Evolutionary conservation across 169 alveolate species (phyloP).

Genomic region (Blepharisma undulans): DNA sequence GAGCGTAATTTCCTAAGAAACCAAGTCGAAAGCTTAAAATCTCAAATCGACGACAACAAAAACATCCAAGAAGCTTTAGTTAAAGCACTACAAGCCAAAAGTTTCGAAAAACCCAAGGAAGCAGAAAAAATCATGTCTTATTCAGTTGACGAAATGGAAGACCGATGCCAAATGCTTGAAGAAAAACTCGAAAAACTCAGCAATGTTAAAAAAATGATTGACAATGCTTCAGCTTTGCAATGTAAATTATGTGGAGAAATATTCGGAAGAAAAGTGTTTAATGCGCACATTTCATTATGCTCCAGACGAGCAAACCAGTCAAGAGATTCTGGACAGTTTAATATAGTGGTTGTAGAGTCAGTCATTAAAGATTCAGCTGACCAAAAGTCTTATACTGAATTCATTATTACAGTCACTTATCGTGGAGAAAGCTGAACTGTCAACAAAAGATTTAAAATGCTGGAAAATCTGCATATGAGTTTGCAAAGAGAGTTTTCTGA

Average conservation of each 20-base stretch:
- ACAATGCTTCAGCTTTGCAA: conserved; percentile 60
- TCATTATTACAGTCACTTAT: conserved; percentile 57
- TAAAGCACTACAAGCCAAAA: conserved; percentile 64
- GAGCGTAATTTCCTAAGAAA: conserved; percentile 70
- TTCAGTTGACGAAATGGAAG: conserved; percentile 73
- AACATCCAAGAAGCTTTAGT: conserved; percentile 75
- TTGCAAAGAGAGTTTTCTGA: conserved; percentile 60
- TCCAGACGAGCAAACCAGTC: conserved; percentile 37
- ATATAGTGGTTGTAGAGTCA: conserved; percentile 34
- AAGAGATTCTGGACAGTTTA: conserved; percentile 37
- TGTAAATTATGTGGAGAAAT: conserved; percentile 76
- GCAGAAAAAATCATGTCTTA: conserved; percentile 67
- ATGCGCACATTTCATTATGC: conserved; percentile 67
- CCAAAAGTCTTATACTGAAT: conserved; percentile 71
- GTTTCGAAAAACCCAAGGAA: conserved; percentile 49
- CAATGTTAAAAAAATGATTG: conserved; percentile 59
- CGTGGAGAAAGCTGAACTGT: conserved; percentile 64
- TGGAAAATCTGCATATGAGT: conserved; percentile 59
- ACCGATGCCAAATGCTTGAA: conserved; percentile 65
- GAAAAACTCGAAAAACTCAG: conserved; percentile 67
- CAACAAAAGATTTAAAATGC: conserved; percentile 58
- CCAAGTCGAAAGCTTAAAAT: conserved; percentile 66
- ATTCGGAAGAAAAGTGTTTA: conserved; percentile 58
- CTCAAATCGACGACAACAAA: conserved; percentile 77
- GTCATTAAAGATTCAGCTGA: conserved; percentile 63